Evolutionary conservation across 495 filamentous ascomycete species (phyloP), one percentile per base, ranked within the genome.

Genomic region (Penicillium turbatum): DNA sequence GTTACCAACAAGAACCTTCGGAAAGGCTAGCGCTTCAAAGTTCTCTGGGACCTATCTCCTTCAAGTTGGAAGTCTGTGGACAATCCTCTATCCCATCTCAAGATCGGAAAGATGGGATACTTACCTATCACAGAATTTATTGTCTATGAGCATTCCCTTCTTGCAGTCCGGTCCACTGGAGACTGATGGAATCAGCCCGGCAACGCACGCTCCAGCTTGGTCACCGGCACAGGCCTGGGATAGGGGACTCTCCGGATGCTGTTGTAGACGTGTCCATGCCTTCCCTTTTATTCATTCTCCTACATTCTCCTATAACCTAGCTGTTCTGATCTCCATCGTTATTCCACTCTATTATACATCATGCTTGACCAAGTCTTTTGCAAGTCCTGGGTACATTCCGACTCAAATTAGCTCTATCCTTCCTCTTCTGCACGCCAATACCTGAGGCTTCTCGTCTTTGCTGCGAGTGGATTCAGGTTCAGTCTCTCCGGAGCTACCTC

Each of bases 201-300:
- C 27, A 16, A 53, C 48, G 57, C 61, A 63, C 53, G 54, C 41
- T 51, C 51, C 54, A 54, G 26, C 47, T 52, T 57, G 61, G 51
- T 45, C 38, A 49, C 45, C 47, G 51, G 57, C 44, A 44, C 50
- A 36, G 24, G 29, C 12, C 29, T 55, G 35, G 44, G 37, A 29
- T 51, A 48, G 51, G 34, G 21, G 42, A 24, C 7, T 40, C 26
- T 37, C 35, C 27, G 26, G 31, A 43, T 39, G 26, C 36, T 11
- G 50, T 37, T 54, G 47, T 47, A 47, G 42, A 54, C n/a, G 26
- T 40, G 24, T 21, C 17, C 37, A 16, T 47, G 30, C 11, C 21
- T 36, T 48, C 40, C 29, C 11, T 15, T 48, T 48, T 13, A 2
- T 48, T 49, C n/a, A n/a, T n/a, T n/a, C n/a, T n/a, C n/a, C 38